Evolutionary conservation across 2,329 filamentous ascomycete genomes (phyloP).

Genomic region (Penicillium sp.): DNA sequence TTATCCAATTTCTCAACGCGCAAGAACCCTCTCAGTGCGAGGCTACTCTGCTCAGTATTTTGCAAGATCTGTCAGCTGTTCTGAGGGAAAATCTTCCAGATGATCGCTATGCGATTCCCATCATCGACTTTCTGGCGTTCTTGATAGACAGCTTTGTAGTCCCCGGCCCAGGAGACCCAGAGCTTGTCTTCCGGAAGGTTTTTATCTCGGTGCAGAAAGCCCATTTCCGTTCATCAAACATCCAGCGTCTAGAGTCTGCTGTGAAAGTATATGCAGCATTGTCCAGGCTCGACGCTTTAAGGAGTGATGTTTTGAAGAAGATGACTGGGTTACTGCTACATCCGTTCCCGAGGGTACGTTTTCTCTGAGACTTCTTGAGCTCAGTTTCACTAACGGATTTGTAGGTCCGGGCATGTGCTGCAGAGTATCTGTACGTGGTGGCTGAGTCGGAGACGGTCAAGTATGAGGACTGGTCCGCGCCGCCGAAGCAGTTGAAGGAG

Average conservation of each 20-base stretch:
- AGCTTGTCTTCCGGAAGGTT: constrained; percentile 58
- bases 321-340: constrained; percentile 74
- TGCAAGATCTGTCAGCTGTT: constrained; percentile 57
- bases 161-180: constrained; percentile 48
- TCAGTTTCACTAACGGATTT: constrained; percentile 1
- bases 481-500: constrained; percentile 37
- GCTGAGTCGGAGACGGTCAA: constrained; percentile 34
- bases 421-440: constrained; percentile 42
- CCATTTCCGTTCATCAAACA: constrained; percentile 79
- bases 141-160: constrained; percentile 65
- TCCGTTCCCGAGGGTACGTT: constrained; percentile 74
- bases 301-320: constrained; percentile 64
- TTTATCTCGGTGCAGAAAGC: constrained; percentile 74
- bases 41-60: constrained; percentile 49
- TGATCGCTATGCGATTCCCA: constrained; percentile 73
- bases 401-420: constrained; percentile 39
- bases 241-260: constrained; percentile 78
- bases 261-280: constrained; percentile 77
- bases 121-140: constrained; percentile 76
- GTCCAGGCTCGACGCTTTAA: constrained; percentile 54
- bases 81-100: constrained; percentile 56
- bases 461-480: constrained; percentile 39
- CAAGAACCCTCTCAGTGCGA: constrained; percentile 31
- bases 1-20: constrained; percentile 40
- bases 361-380: not conserved